phyloP scores from a whole-genome alignment of 805 yeast genomes.

The Candida peoriensis region DNA sequence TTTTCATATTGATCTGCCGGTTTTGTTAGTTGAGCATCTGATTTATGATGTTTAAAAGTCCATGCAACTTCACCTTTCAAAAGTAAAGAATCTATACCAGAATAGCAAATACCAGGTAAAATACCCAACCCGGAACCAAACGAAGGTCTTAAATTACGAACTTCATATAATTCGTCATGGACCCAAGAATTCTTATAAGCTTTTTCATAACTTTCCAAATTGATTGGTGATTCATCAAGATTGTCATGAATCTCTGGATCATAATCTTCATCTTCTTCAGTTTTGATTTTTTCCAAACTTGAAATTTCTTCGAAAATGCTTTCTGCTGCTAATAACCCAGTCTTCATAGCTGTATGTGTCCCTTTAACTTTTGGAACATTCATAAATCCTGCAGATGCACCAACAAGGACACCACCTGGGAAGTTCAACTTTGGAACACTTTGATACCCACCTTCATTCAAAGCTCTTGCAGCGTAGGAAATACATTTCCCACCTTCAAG shows the following conservation, averaged over 20 bases:
- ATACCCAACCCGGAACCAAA: constrained; percentile 73
- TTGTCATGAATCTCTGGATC: constrained; percentile 38
- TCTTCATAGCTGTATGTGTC: constrained; percentile 94
- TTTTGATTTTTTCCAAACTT: constrained; percentile 34
- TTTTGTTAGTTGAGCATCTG: constrained; percentile 71
- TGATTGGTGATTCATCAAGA: constrained; percentile 36
- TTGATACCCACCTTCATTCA: constrained; percentile 96
- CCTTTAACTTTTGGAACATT: constrained; percentile 98
- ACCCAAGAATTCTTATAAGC: constrained; percentile 80
- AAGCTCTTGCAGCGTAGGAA: constrained; percentile 92
- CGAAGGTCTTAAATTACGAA: constrained; percentile 91
- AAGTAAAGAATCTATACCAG: constrained; percentile 79
- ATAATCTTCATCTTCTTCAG: constrained; percentile 36
- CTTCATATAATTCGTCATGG: constrained; percentile 71
- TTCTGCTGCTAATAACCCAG: constrained; percentile 95
- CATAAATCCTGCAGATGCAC: constrained; percentile 95
- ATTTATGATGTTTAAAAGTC: constrained; percentile 66
- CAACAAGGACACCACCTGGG: constrained; percentile 96
- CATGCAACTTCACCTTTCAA: constrained; percentile 81
- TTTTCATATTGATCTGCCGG: constrained; percentile 62
- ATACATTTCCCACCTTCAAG: constrained; percentile 88
- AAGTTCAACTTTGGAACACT: constrained; percentile 84
- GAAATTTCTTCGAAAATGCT: constrained; percentile 54
- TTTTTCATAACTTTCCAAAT: constrained; percentile 55
- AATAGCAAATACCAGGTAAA: constrained; percentile 74